Evolutionary conservation across 495 filamentous ascomycete genomes (phyloP), one percentile per base, ranked within the genome.

Genomic region (Xylaria longipes): DNA sequence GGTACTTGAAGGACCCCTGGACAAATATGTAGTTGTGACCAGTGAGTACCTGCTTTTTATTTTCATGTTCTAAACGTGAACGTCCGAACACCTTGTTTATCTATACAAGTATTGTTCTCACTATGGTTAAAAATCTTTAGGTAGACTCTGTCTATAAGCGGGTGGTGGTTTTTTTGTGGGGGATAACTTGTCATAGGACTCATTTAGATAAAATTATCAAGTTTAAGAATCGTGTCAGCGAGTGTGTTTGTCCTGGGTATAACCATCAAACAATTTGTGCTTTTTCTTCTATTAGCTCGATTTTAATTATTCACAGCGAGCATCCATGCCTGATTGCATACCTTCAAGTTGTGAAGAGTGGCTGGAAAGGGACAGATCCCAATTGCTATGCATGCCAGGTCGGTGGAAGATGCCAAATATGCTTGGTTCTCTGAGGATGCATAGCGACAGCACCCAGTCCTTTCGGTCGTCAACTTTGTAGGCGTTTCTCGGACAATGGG

Each of bases 361-460:
- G 25, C 43, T 43, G 15, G 22, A 46, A 29, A 11, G 22, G 22
- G 48, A 41, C 20, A 54, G 56, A 50, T 69, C 52, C 41, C 54
- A 45, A 60, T 48, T 69, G 66, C 54, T 14, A 69, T 39, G 57
- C 43, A 69, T 31, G 29, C 50, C 37, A 15, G 50, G 50, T 45
- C 1, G 41, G 41, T 45, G 41, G 1, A 45, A 45, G 2, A 14
- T 27, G 50, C 25, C 50, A 1, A 27, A n/a, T 27, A 52, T 27
- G 48, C 48, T 9, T 52, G 48, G 17, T 33, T 31, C 5, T 58
- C 35, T n/a, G 6, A 20, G 20, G n/a, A 58, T 58, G 20, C 5
- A 60, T 60, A 25, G 57, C 31, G 9, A 31, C 14, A 57, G 29
- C 54, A 35, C 29, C 17, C 4, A 60, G 33, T 60, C 17, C 20